phyloP scores from a whole-genome alignment of 2,329 filamentous ascomycete genomes.

The Fusarium nematophilum region DNA sequence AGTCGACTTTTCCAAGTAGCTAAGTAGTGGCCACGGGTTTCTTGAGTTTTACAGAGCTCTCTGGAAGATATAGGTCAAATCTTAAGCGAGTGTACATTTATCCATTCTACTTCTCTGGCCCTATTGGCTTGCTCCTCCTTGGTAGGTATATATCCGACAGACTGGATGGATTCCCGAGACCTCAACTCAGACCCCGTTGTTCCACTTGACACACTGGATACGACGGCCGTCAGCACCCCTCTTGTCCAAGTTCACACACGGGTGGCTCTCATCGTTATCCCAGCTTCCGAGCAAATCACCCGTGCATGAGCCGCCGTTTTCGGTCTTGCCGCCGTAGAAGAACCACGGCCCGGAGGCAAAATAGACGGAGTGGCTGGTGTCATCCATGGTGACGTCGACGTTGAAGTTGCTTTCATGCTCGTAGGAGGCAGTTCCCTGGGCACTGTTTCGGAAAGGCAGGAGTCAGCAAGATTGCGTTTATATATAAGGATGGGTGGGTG shows the following conservation, averaged over 20 bases:
- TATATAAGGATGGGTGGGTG: background rate
- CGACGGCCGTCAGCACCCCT: slow-evolving; percentile 8
- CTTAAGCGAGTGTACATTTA: too few relatives aligned
- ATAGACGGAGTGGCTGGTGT: slow-evolving; percentile 17
- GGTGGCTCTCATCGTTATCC: slow-evolving; percentile 7
- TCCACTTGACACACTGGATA: slow-evolving; percentile 35
- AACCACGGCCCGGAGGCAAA: slow-evolving; percentile 14
- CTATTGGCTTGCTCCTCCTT: too few relatives aligned
- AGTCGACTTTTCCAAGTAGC: too few relatives aligned
- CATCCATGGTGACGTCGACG: slow-evolving; percentile 18
- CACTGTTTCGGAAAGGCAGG: background rate
- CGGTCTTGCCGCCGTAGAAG: slow-evolving; percentile 9
- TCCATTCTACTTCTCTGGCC: too few relatives aligned
- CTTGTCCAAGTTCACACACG: slow-evolving; percentile 12
- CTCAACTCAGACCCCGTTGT: too few relatives aligned
- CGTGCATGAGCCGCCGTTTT: slow-evolving; percentile 1
- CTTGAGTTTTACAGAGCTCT: too few relatives aligned
- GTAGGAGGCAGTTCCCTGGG: slow-evolving; percentile 2
- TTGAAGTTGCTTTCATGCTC: slow-evolving; percentile 11
- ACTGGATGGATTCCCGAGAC: too few relatives aligned
- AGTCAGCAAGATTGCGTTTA: background rate
- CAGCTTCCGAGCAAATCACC: slow-evolving; percentile 9
- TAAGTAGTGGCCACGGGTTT: too few relatives aligned
- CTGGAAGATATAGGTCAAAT: too few relatives aligned
- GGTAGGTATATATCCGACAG: too few relatives aligned